Percentiles rank a stretch among this genome's conserved stretches.
These are phyloP conservation scores for Cyclotella sp. DNA, from an alignment of 108 stramenopile genomes.

Conservation along the genomic window DNA sequence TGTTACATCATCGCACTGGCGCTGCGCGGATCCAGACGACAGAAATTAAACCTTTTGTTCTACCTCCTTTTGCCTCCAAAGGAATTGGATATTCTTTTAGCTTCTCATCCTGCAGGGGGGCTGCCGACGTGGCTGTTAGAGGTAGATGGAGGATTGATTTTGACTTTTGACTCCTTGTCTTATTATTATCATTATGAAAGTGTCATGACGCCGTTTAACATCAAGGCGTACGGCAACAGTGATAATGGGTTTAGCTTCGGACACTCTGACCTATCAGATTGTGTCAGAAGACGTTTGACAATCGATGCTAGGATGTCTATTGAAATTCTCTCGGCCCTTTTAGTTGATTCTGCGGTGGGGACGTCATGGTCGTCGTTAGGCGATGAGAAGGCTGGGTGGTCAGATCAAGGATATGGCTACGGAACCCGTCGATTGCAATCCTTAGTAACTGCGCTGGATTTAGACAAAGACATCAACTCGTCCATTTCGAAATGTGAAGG, in stretches of 20 bases:
- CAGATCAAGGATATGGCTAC: conserved; percentile 9
- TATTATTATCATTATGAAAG: conserved; percentile 78
- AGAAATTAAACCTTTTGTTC: conserved; percentile 76
- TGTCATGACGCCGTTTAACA: conserved; percentile 43
- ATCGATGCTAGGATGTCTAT: conserved; percentile 35
- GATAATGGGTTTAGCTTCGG: not conserved
- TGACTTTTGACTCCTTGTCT: conserved; percentile 67
- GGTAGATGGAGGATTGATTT: conserved; percentile 59
- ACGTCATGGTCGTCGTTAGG: not conserved
- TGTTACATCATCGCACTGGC: conserved; percentile 68
- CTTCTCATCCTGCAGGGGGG: conserved; percentile 79
- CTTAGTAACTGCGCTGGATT: not conserved
- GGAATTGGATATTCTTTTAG: conserved; percentile 54
- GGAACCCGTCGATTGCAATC: conserved; percentile 12
- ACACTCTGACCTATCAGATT: not conserved
- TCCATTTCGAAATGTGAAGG: conserved; percentile 19
- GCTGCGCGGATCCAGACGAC: conserved; percentile 70
- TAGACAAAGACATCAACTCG: not conserved
- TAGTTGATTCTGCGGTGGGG: conserved; percentile 3
- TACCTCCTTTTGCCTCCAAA: conserved; percentile 69
- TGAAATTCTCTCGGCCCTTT: conserved; percentile 29
- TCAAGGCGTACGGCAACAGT: not conserved
- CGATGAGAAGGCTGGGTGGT: not conserved
- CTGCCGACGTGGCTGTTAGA: conserved; percentile 81
- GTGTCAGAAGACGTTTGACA: conserved; percentile 3